phyloP scores from a whole-genome alignment of 2,329 filamentous ascomycete genomes.

The Talaromyces islandicus region DNA sequence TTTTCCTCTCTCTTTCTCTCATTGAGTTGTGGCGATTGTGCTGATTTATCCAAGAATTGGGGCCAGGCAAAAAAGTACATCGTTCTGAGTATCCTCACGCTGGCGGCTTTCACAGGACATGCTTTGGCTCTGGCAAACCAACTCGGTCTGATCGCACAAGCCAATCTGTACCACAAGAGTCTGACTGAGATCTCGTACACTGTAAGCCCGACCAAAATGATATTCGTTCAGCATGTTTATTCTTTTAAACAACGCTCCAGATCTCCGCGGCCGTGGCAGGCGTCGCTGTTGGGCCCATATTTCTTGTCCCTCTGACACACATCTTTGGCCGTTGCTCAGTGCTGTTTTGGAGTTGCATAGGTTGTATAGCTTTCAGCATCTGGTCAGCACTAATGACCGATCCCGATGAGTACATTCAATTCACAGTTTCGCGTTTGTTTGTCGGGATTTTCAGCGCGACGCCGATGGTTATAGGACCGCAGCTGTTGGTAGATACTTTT shows the following conservation, averaged over 20 bases:
- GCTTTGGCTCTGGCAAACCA: constrained; percentile 7
- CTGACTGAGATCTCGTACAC: constrained; percentile 13
- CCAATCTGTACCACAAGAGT: constrained; percentile 13
- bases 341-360: constrained; percentile 8
- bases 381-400: constrained; percentile 10
- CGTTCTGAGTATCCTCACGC: constrained; percentile 2
- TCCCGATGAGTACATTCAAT: constrained; percentile 5
- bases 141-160: constrained; percentile 12
- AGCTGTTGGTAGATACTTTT: constrained; percentile 8
- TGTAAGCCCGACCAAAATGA: constrained; percentile 1
- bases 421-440: constrained; percentile 9
- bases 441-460: constrained; percentile 7
- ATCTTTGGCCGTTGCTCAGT: constrained; percentile 9
- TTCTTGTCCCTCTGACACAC: constrained; percentile 6
- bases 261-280: constrained; percentile 5
- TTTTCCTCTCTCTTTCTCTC: neutral
- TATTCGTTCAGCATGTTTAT: neutral
- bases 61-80: constrained; percentile 7
- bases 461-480: constrained; percentile 6
- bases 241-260: neutral
- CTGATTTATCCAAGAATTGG: constrained; percentile 9
- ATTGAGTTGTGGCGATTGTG: neutral
- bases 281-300: constrained; percentile 1
- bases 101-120: constrained; percentile 7
- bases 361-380: constrained; percentile 1